Evolutionary conservation across 495 filamentous ascomycete species (phyloP).

Genomic region (Chlorociboria aeruginascens): DNA sequence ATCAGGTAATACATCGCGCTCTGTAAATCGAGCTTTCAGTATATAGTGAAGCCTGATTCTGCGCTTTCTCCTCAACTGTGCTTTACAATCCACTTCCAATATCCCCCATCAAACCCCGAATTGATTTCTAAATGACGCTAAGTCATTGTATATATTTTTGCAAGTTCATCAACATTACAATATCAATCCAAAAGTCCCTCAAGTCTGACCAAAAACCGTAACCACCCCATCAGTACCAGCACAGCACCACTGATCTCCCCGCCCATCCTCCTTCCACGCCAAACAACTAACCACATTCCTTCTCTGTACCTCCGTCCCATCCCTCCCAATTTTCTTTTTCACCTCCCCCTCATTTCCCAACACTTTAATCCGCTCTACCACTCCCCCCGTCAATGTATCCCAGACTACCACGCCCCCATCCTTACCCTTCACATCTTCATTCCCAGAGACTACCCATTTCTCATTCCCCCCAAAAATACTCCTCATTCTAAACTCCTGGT

Average conservation of each 20-base stretch:
- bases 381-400: slow-evolving; percentile 72
- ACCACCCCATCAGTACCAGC: slow-evolving; percentile 42
- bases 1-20: too few species aligned
- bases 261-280: slow-evolving; percentile 61
- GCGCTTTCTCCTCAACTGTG: too few species aligned
- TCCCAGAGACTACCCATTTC: slow-evolving; percentile 65
- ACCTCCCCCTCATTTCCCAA: slow-evolving; percentile 31
- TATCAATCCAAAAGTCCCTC: not conserved
- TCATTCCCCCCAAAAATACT: slow-evolving; percentile 63
- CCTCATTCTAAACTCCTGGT: slow-evolving; percentile 58
- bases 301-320: slow-evolving; percentile 38
- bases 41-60: too few species aligned
- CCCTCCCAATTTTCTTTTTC: slow-evolving; percentile 35
- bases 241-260: slow-evolving; percentile 44
- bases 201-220: slow-evolving; percentile 34
- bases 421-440: slow-evolving; percentile 23
- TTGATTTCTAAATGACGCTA: too few species aligned
- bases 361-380: slow-evolving; percentile 47
- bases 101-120: too few species aligned
- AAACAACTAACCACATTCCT: slow-evolving; percentile 46
- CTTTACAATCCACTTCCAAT: too few species aligned
- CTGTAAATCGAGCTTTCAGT: too few species aligned
- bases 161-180: too few species aligned
- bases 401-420: slow-evolving; percentile 70
- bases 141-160: too few species aligned